Evolutionary conservation across 2,329 filamentous ascomycete species (phyloP), one percentile per base, ranked within the genome.

Genomic region (Aschersonia sp.): DNA sequence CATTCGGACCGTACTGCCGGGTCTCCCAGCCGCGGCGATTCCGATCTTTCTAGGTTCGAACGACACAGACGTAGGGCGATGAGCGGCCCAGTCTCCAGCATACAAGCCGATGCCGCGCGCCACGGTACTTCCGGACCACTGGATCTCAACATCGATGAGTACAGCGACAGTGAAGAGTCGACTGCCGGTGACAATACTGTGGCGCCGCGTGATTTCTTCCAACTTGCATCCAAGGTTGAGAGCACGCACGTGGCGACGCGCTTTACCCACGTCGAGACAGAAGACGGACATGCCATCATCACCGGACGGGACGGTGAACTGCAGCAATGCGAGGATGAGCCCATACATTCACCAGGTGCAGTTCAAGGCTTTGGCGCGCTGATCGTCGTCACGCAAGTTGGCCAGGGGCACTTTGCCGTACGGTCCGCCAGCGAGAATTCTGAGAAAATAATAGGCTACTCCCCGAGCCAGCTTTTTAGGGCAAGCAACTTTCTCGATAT

Each of bases 321-420:
- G 43, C 84, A 94, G 59, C 76, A 79, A 46, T 95, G 88, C 58
- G 88, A 95, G 62, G 88, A 95, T 57, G 88, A 95, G 57, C 87
- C 88, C 0, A 94, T 95, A 30, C 87, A 90, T 53, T 83, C 87
- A 1, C 88, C 88, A 1, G 87, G 87, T 35, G 84, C 85, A 1
- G 67, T 89, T 1, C 88, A 95, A 60, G 73, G 77, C 1, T 95
- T 94, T 55, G 88, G 88, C 1, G 70, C 85, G 4, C 67, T 95
- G 30, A 57, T 95, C 32, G 87, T 82, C 0, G 62, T 95, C 22
- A 76, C 81, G 47, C 84, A 89, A 59, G 79, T 86, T 47, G 59
- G 66, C 0, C 80, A 84, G 39, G 83, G 82, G 4, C 77, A 75
- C 40, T 73, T 92, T 9, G 60, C 77, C 1, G 83, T 89, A 10